Evolutionary conservation across 2,329 filamentous ascomycete genomes (phyloP).

Genomic region (Bipolaris zeicola): DNA sequence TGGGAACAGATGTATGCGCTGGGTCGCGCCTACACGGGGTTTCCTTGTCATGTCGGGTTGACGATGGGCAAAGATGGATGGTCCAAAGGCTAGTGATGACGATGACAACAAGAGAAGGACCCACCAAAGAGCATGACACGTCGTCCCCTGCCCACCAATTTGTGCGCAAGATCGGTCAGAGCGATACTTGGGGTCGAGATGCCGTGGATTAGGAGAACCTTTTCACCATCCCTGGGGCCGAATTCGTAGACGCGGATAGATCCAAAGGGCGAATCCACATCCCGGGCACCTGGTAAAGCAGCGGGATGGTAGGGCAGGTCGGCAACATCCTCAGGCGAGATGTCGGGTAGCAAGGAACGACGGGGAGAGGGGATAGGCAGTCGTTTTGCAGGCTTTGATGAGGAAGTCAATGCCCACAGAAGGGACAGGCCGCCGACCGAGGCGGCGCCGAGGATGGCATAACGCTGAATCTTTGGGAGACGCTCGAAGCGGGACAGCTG

Average conservation of each 20-base stretch:
- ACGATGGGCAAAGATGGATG: background rate
- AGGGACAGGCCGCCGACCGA: constrained; percentile 36
- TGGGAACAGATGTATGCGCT: background rate
- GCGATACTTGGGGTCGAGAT: constrained; percentile 79
- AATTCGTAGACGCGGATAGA: constrained; percentile 78
- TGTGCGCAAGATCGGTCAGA: constrained; percentile 68
- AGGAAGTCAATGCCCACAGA: constrained; percentile 27
- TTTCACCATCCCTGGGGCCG: constrained; percentile 72
- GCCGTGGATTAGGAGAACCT: constrained; percentile 77
- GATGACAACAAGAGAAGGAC: constrained; percentile 30
- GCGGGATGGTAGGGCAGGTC: constrained; percentile 68
- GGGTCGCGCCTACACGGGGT: background rate
- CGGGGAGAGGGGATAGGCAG: constrained; percentile 36
- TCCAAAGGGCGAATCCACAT: constrained; percentile 73
- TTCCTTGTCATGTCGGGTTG: background rate
- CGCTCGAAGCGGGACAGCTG: constrained; percentile 25
- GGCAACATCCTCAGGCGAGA: constrained; percentile 33
- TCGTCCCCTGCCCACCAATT: constrained; percentile 68
- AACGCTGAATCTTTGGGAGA: constrained; percentile 24
- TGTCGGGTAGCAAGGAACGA: constrained; percentile 30
- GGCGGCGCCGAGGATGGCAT: constrained; percentile 30
- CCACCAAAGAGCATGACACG: constrained; percentile 78
- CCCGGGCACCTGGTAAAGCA: constrained; percentile 69
- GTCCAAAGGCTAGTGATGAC: constrained; percentile 2
- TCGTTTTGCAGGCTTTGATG: constrained; percentile 21